Percentiles rank a stretch among this genome's conserved stretches.
Evolutionary conservation across 352 stramenopile species (phyloP).

Genomic region (Globisporangium sylvaticum): DNA sequence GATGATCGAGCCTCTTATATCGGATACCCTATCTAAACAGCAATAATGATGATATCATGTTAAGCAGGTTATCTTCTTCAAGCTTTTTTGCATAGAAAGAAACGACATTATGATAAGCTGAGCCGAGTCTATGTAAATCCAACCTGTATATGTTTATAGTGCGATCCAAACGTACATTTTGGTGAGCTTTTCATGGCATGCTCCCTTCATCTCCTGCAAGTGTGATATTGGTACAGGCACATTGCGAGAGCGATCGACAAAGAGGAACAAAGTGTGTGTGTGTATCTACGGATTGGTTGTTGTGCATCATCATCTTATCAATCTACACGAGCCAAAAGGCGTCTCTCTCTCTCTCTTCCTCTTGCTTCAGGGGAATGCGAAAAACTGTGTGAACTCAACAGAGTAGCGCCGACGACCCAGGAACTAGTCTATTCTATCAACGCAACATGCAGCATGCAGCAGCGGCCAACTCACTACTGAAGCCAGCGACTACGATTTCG

Average conservation of each 20-base stretch:
- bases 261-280: background rate
- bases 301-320: conserved; percentile 3
- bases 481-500: conserved; percentile 5
- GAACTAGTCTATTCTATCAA: conserved; percentile 85
- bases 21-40: too few species aligned
- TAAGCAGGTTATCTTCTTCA: too few species aligned
- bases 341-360: background rate
- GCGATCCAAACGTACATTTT: too few species aligned
- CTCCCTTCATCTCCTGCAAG: too few species aligned
- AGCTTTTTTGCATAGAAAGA: too few species aligned
- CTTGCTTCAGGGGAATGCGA: background rate
- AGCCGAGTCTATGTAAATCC: too few species aligned
- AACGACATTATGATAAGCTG: too few species aligned
- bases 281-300: background rate
- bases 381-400: conserved; percentile 29
- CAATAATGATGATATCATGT: too few species aligned
- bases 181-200: background rate
- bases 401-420: conserved; percentile 81
- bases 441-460: conserved; percentile 19
- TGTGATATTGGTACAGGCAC: too few species aligned
- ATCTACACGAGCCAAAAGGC: conserved; percentile 9
- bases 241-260: too few species aligned
- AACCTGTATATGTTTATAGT: too few species aligned
- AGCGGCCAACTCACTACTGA: conserved; percentile 10
- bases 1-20: too few species aligned